Evolutionary conservation across 805 yeast species (phyloP).

Genomic region (Cyberlindnera japonica): DNA sequence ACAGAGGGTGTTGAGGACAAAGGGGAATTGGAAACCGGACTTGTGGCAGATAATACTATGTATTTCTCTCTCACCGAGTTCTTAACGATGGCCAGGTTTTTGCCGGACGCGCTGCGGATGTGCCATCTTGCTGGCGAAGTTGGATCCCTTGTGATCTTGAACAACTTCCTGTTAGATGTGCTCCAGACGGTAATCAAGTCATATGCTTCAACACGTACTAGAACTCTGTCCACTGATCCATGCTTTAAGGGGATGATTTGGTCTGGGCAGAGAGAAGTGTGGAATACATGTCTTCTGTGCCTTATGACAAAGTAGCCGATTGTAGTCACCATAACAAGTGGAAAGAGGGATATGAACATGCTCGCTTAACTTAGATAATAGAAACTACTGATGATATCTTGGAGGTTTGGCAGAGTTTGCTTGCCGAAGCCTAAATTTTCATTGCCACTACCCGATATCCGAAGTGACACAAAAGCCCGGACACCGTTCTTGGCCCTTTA

Average conservation of each 20-base stretch:
- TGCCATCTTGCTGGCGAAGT: constrained; percentile 14
- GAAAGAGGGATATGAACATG: not conserved
- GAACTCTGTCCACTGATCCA: constrained; percentile 7
- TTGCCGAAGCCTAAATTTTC: too few species aligned
- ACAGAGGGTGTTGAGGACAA: constrained; percentile 22
- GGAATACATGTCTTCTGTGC: constrained; percentile 3
- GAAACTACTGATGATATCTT: too few species aligned
- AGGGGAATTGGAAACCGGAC: constrained; percentile 13
- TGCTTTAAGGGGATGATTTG: constrained; percentile 11
- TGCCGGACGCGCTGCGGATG: constrained; percentile 11
- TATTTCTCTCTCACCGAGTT: constrained; percentile 17
- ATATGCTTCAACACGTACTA: constrained; percentile 6
- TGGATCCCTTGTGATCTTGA: constrained; percentile 13
- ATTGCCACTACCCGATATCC: too few species aligned
- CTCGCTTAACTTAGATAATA: too few species aligned
- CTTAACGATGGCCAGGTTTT: constrained; percentile 18
- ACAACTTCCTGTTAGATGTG: constrained; percentile 10
- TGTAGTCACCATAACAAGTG: not conserved
- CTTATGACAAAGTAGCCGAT: not conserved
- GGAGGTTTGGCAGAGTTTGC: too few species aligned
- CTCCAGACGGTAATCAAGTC: constrained; percentile 9
- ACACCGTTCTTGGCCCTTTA: too few species aligned
- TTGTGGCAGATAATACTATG: constrained; percentile 14
- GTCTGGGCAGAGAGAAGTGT: constrained; percentile 5
- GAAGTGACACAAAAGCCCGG: too few species aligned